Percentiles rank a stretch among this genome's conserved stretches.
phyloP scores from a whole-genome alignment of 2,329 filamentous ascomycete species.

The Alternaria panax region DNA sequence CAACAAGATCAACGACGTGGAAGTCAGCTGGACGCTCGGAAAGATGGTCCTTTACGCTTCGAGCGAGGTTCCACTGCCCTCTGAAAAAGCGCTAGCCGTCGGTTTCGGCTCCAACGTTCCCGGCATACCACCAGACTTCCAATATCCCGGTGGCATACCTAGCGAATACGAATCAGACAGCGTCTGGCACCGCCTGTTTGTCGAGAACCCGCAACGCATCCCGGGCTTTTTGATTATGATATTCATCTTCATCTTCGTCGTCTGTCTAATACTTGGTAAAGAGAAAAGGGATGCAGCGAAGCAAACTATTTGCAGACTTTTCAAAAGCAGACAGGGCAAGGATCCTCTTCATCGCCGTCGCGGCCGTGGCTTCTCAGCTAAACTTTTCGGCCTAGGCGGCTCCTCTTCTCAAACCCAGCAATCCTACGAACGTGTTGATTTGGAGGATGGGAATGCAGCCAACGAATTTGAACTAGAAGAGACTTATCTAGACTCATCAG shows the following conservation, averaged over 20 bases:
- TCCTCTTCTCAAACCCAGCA: constrained; percentile 52
- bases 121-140: constrained; percentile 77
- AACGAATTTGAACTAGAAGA: constrained; percentile 75
- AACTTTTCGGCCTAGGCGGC: constrained; percentile 65
- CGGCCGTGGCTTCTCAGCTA: constrained; percentile 56
- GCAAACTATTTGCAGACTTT: constrained; percentile 60
- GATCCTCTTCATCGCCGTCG: constrained; percentile 43
- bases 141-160: constrained; percentile 70
- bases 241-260: constrained; percentile 71
- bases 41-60: constrained; percentile 96
- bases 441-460: constrained; percentile 74
- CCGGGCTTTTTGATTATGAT: constrained; percentile 81
- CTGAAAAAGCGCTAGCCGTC: constrained; percentile 72
- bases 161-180: constrained; percentile 59
- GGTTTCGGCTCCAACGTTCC: constrained; percentile 89
- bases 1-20: constrained; percentile 87
- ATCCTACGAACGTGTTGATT: constrained; percentile 75
- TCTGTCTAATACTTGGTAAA: constrained; percentile 79
- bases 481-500: constrained; percentile 59
- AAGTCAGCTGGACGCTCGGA: constrained; percentile 96
- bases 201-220: constrained; percentile 69
- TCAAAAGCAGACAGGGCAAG: constrained; percentile 53
- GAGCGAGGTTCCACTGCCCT: constrained; percentile 77
- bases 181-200: constrained; percentile 68
- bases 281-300: constrained; percentile 71